Evolutionary conservation across 257 asterid genomes (phyloP), one percentile per base, ranked within the genome.

Genomic region (Handroanthus guayacan): DNA sequence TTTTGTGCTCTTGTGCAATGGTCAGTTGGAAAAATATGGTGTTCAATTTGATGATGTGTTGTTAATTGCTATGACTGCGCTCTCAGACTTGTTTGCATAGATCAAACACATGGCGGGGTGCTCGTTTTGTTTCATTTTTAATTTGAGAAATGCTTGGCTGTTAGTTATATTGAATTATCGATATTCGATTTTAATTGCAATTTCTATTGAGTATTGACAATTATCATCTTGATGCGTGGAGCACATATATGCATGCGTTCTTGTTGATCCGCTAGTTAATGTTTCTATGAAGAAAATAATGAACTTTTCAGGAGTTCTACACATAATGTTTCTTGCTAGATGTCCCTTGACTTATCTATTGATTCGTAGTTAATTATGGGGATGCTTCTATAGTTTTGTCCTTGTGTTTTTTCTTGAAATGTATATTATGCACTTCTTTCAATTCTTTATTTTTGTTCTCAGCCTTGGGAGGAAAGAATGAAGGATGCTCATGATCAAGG

Each of bases 391-490:
- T 71, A 34, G 17, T 13, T 57, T 25, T 74, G 38, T 43, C 5
- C 51, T 71, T 75, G 36, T 75, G 64, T 51, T 69, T 20, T 72
- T 71, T 43, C 14, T 38, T 34, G 61, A 56, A 64, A 20, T 37
- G 47, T 14, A 47, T 58, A 10, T 25, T 47, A 36, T 44, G 52
- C 39, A 14, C 52, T 74, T 76, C 36, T 11, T 36, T 36, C 54
- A 25, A 67, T 67, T 67, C 55, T 72, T 79, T 67, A 16, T 57
- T 36, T 56, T 38, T 66, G 34, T 78, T 63, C 78, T 38, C 79
- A 93, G 97, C 72, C 91, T 37, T 93, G 97, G 97, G 90, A 85
- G 84, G 85, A 84, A 69, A 83, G 80, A 81, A 74, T 87, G 87
- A 86, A 70, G 80, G 36, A 51, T 67, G 93, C 96, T 78, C 83